Conservation (phyloP, 495 filamentous ascomycete species). For the Saxophila tyrrhenica region DNA sequence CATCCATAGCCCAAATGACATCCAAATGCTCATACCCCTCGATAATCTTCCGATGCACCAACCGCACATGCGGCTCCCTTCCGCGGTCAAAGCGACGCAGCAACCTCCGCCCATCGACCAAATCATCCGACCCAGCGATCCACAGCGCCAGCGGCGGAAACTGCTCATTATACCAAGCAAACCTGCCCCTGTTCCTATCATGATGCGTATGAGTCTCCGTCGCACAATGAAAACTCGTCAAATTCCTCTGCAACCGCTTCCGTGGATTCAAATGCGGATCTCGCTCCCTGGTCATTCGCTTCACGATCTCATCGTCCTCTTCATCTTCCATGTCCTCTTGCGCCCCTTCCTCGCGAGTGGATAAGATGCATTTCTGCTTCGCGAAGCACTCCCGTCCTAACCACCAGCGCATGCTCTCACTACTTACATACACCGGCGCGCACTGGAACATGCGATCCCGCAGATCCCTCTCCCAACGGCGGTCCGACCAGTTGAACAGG, state of each 20-base stretch:
- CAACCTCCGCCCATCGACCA: conserved; percentile 74
- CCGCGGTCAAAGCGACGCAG: conserved; percentile 64
- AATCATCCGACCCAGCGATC: conserved; percentile 67
- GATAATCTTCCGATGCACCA: conserved; percentile 76
- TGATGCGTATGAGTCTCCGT: conserved; percentile 10
- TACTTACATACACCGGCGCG: conserved; percentile 77
- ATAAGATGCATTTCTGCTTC: conserved; percentile 78
- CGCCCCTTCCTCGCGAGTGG: conserved; percentile 56
- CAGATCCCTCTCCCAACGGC: conserved; percentile 71
- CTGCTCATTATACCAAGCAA: conserved; percentile 70
- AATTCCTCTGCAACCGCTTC: conserved; percentile 9
- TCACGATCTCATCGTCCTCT: conserved; percentile 25
- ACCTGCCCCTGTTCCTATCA: conserved; percentile 21
- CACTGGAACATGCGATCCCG: conserved; percentile 84
- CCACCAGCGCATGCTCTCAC: conserved; percentile 95
- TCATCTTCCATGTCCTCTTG: conserved; percentile 53
- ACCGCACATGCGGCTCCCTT: conserved; percentile 65
- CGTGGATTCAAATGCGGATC: conserved; percentile 11
- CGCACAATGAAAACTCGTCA: conserved; percentile 10
- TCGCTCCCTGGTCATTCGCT: conserved; percentile 17
- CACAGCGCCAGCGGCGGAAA: conserved; percentile 83
- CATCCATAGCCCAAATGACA: conserved; percentile 92
- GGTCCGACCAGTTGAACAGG: conserved; percentile 82
- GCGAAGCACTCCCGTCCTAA: conserved; percentile 85
- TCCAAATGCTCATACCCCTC: conserved; percentile 92